These are phyloP conservation scores for Backusella macrospora DNA, from an alignment of 192 early-diverging fungal genomes.

Conservation along the genomic window DNA sequence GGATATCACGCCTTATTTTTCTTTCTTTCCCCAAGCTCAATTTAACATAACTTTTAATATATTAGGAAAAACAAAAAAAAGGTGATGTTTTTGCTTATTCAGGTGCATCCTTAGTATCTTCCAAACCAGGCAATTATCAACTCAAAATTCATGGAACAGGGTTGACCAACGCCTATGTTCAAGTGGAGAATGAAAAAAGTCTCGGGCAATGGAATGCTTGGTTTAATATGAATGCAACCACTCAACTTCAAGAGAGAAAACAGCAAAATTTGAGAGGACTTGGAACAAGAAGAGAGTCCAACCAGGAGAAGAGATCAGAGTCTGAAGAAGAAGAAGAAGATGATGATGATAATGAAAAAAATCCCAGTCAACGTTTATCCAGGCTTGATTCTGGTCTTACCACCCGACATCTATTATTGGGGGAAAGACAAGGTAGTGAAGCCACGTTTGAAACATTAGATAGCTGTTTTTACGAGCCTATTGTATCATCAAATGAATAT, in stretches of 20 bases:
- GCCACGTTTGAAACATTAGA: background rate
- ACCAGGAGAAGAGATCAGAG: background rate
- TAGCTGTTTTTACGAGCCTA: constrained; percentile 2
- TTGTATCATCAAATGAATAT: background rate
- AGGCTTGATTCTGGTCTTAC: constrained; percentile 16
- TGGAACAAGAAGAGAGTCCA: background rate
- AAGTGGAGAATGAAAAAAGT: constrained; percentile 17
- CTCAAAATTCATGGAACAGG: background rate
- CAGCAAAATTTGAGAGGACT: background rate
- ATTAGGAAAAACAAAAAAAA: constrained; percentile 17
- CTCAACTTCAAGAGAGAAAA: background rate
- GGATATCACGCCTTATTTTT: background rate
- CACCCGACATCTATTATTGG: background rate
- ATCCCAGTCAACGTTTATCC: background rate
- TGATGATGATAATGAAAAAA: background rate
- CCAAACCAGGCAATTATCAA: constrained; percentile 3
- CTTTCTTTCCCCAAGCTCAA: no score
- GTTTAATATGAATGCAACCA: background rate
- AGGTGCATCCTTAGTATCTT: background rate
- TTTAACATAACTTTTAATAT: background rate
- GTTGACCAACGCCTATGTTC: background rate
- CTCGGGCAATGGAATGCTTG: constrained; percentile 6
- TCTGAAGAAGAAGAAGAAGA: background rate
- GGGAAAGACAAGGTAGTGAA: constrained; percentile 10
- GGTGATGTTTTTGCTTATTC: constrained; percentile 13